Conservation (phyloP, 768 basidiomycete genomes). For the Termitomyces sp. region DNA sequence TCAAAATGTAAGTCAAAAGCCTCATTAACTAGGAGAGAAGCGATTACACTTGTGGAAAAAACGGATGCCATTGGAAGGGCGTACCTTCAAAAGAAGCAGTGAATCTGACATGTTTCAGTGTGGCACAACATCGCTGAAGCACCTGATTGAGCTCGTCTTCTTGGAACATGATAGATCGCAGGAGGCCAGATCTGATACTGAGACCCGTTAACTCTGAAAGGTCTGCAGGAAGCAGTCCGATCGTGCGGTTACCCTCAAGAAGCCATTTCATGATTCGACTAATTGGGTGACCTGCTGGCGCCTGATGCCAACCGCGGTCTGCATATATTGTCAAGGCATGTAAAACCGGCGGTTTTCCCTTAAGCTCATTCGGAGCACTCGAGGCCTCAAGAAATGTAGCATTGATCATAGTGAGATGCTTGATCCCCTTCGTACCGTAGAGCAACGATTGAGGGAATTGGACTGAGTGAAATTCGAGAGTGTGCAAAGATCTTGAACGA, state of each 20-base stretch:
- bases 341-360: neutral
- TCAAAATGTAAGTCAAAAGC: neutral
- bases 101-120: neutral
- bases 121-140: neutral
- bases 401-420: neutral
- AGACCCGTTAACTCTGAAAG: neutral
- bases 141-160: neutral
- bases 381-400: neutral
- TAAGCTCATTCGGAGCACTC: neutral
- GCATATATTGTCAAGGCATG: neutral
- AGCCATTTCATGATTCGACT: neutral
- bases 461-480: neutral
- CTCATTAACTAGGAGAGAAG: neutral
- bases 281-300: neutral
- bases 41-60: neutral
- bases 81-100: conserved; percentile 1
- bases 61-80: neutral
- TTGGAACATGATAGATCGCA: neutral
- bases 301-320: neutral
- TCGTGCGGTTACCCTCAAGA: neutral
- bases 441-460: neutral
- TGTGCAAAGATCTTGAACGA: neutral
- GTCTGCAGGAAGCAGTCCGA: neutral
- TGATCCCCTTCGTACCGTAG: neutral
- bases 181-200: neutral